Evolutionary conservation across 768 basidiomycete genomes (phyloP).

Genomic region (Xerocomellus intermedius): DNA sequence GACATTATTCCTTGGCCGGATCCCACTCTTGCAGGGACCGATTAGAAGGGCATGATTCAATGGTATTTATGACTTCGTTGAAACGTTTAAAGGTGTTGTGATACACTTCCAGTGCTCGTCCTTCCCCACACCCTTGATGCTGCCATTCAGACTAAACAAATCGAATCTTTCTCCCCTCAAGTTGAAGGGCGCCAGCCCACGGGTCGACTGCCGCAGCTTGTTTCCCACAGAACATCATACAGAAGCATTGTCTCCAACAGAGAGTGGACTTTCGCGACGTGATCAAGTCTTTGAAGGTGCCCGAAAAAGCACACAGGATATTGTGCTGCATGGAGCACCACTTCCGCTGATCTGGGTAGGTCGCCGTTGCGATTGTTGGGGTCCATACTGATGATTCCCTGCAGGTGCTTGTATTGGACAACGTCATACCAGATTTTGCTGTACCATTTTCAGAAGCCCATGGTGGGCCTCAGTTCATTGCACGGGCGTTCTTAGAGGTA

Average conservation of each 20-base stretch:
- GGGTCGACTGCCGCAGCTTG: slow-evolving; percentile 22
- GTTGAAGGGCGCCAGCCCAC: slow-evolving; percentile 10
- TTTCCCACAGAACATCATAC: slow-evolving; percentile 10
- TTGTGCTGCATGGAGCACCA: slow-evolving; percentile 21
- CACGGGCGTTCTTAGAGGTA: slow-evolving; percentile 27
- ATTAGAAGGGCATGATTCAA: background rate
- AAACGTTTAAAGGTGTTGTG: slow-evolving; percentile 5
- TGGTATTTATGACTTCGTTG: background rate
- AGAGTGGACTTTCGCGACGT: background rate
- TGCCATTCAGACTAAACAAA: slow-evolving; percentile 9
- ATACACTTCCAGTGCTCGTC: background rate
- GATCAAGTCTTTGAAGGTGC: slow-evolving; percentile 2
- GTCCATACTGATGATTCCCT: background rate
- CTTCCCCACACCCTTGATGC: slow-evolving; percentile 13
- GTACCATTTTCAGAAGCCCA: slow-evolving; percentile 27
- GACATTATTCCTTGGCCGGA: background rate
- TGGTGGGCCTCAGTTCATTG: slow-evolving; percentile 28
- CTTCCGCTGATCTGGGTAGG: slow-evolving; percentile 30
- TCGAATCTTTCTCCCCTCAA: slow-evolving; percentile 18
- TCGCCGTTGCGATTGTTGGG: background rate
- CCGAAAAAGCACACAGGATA: slow-evolving; percentile 10
- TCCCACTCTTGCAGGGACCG: background rate
- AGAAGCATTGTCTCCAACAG: background rate
- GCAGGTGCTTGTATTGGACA: slow-evolving; percentile 27
- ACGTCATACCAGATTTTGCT: slow-evolving; percentile 29